Percentiles rank a stretch among this genome's conserved stretches.
phyloP scores from a whole-genome alignment of 805 yeast species.

The Candida gorgasii region DNA sequence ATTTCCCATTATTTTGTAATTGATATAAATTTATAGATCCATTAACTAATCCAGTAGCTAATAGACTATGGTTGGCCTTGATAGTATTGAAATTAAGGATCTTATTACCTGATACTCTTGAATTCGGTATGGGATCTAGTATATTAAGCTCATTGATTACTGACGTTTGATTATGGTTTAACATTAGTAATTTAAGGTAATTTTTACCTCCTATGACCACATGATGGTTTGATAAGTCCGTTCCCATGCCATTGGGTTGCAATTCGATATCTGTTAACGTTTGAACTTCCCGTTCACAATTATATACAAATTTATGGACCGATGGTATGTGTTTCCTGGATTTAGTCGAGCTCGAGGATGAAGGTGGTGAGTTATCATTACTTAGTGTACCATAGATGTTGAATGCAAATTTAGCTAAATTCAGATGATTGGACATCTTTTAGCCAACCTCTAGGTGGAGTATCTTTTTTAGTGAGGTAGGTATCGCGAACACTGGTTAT shows the following conservation, averaged over 20 bases:
- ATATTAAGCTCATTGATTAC: constrained; percentile 37
- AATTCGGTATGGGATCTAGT: constrained; percentile 21
- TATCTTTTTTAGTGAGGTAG: background rate
- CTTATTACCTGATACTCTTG: constrained; percentile 22
- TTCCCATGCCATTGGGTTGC: constrained; percentile 5
- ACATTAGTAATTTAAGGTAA: constrained; percentile 34
- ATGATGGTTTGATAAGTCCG: constrained; percentile 22
- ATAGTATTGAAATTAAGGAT: constrained; percentile 41
- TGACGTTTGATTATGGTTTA: constrained; percentile 31
- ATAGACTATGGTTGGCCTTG: constrained; percentile 30
- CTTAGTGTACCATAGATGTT: constrained; percentile 51
- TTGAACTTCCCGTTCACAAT: constrained; percentile 28
- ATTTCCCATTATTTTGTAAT: constrained; percentile 33
- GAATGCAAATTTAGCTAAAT: constrained; percentile 56
- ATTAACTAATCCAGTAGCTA: constrained; percentile 43
- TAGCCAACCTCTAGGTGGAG: background rate
- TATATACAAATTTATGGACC: constrained; percentile 20
- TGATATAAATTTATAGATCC: constrained; percentile 36
- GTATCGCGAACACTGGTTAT: background rate
- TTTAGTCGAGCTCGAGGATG: constrained; percentile 17
- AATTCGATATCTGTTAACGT: constrained; percentile 24
- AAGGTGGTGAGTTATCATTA: constrained; percentile 15
- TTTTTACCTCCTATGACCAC: constrained; percentile 45
- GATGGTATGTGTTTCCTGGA: constrained; percentile 5
- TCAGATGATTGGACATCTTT: constrained; percentile 11